Conservation (phyloP, 208 protist genomes). For the Crithidia thermophila region DNA sequence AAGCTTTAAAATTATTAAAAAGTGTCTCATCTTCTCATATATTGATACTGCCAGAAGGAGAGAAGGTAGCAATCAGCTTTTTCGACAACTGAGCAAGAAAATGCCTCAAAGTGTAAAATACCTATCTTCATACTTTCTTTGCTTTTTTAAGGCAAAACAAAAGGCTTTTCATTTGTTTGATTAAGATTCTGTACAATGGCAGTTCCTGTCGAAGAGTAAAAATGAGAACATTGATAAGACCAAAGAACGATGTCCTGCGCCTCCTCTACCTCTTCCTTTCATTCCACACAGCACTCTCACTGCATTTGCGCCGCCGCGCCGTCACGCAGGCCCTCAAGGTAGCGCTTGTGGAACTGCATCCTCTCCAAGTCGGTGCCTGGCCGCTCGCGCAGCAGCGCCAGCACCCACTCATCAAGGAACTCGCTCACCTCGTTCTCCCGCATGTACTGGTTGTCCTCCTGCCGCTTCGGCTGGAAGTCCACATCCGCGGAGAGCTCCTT, state of each 20-base stretch:
- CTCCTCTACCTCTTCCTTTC: background rate
- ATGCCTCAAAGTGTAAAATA: too few relatives aligned
- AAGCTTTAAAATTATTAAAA: too few relatives aligned
- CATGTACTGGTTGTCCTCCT: constrained; percentile 85
- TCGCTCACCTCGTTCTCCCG: constrained; percentile 70
- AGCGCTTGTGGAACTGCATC: constrained; percentile 85
- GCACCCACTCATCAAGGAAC: constrained; percentile 89
- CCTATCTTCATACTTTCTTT: too few relatives aligned
- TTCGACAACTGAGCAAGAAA: too few relatives aligned
- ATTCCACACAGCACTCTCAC: background rate
- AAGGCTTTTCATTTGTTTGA: too few relatives aligned
- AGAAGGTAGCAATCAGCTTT: too few relatives aligned
- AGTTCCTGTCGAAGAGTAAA: background rate
- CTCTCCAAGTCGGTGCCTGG: constrained; percentile 61
- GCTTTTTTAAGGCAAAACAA: too few relatives aligned
- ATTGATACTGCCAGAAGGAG: too few relatives aligned
- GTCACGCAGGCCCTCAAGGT: constrained; percentile 50
- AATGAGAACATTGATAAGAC: background rate
- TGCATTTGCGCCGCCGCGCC: background rate
- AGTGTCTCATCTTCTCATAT: too few relatives aligned
- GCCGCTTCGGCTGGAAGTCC: constrained; percentile 65
- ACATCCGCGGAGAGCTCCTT: constrained; percentile 44
- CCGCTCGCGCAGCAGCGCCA: constrained; percentile 78
- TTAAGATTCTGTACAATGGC: constrained; percentile 3
- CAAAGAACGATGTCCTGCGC: background rate